Percentiles rank a stretch among this genome's conserved stretches.
Evolutionary conservation across 2,329 filamentous ascomycete genomes (phyloP).

Genomic region (Pyricularia sp.): DNA sequence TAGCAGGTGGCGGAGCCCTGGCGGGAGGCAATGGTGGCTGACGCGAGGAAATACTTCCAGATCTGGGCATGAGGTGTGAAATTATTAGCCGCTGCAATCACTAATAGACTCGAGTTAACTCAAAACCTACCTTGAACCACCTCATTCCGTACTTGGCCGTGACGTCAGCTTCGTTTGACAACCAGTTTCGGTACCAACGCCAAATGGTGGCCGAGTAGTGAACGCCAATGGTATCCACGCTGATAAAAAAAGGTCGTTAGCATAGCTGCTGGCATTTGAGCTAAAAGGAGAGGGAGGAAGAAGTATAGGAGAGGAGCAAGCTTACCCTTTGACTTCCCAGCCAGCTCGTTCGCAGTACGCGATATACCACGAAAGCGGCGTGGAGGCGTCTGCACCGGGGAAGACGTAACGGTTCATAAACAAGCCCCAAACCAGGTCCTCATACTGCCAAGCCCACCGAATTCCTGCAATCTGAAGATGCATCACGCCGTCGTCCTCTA

Average conservation of each 20-base stretch:
- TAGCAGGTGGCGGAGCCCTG: slow-evolving; percentile 80
- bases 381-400: slow-evolving; percentile 91
- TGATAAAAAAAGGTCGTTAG: slow-evolving; percentile 7
- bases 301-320: too few relatives aligned
- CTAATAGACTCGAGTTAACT: too few relatives aligned
- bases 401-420: slow-evolving; percentile 99
- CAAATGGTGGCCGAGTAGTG: slow-evolving; percentile 96
- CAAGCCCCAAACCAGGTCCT: slow-evolving; percentile 95
- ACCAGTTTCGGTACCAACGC: slow-evolving; percentile 99
- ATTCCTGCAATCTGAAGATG: slow-evolving; percentile 94
- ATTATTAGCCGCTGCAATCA: not conserved
- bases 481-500: slow-evolving; percentile 92
- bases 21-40: slow-evolving; percentile 73
- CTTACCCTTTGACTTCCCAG: slow-evolving; percentile 68
- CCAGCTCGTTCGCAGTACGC: slow-evolving; percentile 77
- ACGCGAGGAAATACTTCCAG: slow-evolving; percentile 87
- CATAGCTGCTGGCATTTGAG: too few relatives aligned
- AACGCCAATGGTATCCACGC: slow-evolving; percentile 84
- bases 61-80: slow-evolving; percentile 39
- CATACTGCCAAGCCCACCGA: slow-evolving; percentile 92
- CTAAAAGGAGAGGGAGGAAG: too few relatives aligned
- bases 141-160: slow-evolving; percentile 88
- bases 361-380: slow-evolving; percentile 80
- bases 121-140: slow-evolving; percentile 77
- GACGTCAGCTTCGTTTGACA: slow-evolving; percentile 86